phyloP scores from a whole-genome alignment of 352 stramenopile species.

The Pythium guiyangense region DNA sequence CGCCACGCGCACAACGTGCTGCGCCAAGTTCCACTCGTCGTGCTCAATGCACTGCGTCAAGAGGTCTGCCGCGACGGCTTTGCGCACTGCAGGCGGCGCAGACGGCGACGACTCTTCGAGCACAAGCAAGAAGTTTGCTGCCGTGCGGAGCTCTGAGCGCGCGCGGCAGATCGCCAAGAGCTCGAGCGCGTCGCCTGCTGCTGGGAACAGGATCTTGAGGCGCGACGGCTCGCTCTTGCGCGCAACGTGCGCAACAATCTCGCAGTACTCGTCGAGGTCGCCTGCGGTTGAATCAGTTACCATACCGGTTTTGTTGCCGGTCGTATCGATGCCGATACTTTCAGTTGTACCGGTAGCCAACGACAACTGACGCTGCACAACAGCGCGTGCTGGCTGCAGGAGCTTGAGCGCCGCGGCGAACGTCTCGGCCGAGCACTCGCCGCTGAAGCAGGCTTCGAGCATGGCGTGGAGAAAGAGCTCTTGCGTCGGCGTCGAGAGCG shows the following conservation, averaged over 20 bases:
- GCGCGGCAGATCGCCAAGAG: slow-evolving; percentile 58
- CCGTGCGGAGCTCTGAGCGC: slow-evolving; percentile 66
- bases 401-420: slow-evolving; percentile 47
- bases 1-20: slow-evolving; percentile 76
- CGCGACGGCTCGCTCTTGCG: slow-evolving; percentile 82
- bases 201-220: slow-evolving; percentile 60
- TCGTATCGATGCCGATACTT: no score
- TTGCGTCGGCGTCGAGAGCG: slow-evolving; percentile 62
- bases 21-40: slow-evolving; percentile 64
- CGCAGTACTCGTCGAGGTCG: slow-evolving; percentile 79
- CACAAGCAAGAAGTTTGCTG: slow-evolving; percentile 81
- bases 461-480: slow-evolving; percentile 81
- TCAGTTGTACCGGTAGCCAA: no score
- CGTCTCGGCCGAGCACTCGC: slow-evolving; percentile 33
- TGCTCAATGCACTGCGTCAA: slow-evolving; percentile 70
- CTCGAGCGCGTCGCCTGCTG: slow-evolving; percentile 60
- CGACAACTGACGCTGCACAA: no score
- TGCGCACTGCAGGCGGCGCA: slow-evolving; percentile 30
- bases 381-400: slow-evolving; percentile 24
- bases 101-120: slow-evolving; percentile 58
- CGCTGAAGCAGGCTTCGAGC: slow-evolving; percentile 59
- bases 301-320: no score
- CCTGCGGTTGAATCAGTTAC: no score
- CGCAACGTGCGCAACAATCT: slow-evolving; percentile 79
- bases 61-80: slow-evolving; percentile 54